Evolutionary conservation across 2,329 filamentous ascomycete species (phyloP).

Genomic region (Alternaria arborescens): DNA sequence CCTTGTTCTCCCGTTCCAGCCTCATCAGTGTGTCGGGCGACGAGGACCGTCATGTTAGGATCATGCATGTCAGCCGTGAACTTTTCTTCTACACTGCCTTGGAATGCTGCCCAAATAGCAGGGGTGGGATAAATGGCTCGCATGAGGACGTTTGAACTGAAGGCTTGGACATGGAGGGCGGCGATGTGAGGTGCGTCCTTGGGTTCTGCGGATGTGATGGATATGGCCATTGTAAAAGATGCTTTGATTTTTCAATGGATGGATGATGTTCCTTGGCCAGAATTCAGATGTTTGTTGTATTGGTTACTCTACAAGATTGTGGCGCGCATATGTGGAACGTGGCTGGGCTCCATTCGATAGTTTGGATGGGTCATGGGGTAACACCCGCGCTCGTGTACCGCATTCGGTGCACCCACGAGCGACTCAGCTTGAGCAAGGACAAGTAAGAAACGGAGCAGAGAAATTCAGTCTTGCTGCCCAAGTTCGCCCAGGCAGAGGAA

Average conservation of each 20-base stretch:
- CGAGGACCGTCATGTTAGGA: slow-evolving; percentile 12
- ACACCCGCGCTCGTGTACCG: neutral
- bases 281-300: neutral
- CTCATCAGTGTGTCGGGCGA: neutral
- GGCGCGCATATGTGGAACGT: neutral
- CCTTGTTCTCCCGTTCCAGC: neutral
- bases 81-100: slow-evolving; percentile 12
- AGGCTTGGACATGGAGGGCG: slow-evolving; percentile 12
- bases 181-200: slow-evolving; percentile 6
- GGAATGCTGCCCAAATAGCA: slow-evolving; percentile 9
- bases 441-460: neutral
- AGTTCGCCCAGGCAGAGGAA: neutral
- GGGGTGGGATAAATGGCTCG: slow-evolving; percentile 16
- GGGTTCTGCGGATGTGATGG: slow-evolving; percentile 6
- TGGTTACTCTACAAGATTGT: neutral
- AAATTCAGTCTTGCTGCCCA: neutral
- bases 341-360: neutral
- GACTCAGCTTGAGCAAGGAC: neutral
- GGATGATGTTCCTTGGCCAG: neutral
- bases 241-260: neutral
- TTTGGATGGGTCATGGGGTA: neutral
- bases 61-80: slow-evolving; percentile 11
- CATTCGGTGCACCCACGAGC: neutral
- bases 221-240: neutral
- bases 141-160: slow-evolving; percentile 16